Evolutionary conservation across 139 green algal genomes (phyloP).

Genomic region (Chlamydomonas sp.): DNA sequence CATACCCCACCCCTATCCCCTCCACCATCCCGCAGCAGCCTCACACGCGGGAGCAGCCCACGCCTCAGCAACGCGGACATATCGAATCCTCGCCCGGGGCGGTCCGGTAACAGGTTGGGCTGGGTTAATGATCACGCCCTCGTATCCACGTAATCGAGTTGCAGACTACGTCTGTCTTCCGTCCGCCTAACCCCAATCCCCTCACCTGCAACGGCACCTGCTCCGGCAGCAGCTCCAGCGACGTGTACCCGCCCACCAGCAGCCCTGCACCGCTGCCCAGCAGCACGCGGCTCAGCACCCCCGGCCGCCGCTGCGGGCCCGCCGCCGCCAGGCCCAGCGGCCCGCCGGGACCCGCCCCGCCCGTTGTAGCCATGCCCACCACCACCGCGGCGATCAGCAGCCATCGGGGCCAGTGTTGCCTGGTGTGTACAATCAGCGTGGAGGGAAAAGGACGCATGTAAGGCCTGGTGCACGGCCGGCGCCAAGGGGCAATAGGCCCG

Average conservation of each 20-base stretch:
- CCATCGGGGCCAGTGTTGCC: conserved; percentile 88
- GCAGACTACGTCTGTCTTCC: too few species aligned
- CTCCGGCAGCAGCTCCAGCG: conserved; percentile 85
- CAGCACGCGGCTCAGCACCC: conserved; percentile 23
- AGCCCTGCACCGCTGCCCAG: conserved; percentile 45
- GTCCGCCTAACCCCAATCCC: too few species aligned
- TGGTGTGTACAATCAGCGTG: not conserved
- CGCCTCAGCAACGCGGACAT: too few species aligned
- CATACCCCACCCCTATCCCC: too few species aligned
- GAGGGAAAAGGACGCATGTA: too few species aligned
- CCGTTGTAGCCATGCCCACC: conserved; percentile 18
- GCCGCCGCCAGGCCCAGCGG: not conserved
- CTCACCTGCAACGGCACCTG: conserved; percentile 76
- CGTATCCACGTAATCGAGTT: too few species aligned
- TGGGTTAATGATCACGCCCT: too few species aligned
- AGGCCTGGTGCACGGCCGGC: too few species aligned
- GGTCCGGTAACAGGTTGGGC: too few species aligned
- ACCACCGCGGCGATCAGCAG: conserved; percentile 73
- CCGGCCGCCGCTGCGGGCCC: not conserved
- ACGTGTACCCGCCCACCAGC: conserved; percentile 85
- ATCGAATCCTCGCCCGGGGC: too few species aligned
- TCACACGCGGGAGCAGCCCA: not conserved
- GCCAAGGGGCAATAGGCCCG: too few species aligned
- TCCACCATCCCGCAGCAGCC: not conserved
- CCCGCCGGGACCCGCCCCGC: not conserved